Conservation (phyloP, 2,329 filamentous ascomycete species). For the Fusarium camptoceras region DNA sequence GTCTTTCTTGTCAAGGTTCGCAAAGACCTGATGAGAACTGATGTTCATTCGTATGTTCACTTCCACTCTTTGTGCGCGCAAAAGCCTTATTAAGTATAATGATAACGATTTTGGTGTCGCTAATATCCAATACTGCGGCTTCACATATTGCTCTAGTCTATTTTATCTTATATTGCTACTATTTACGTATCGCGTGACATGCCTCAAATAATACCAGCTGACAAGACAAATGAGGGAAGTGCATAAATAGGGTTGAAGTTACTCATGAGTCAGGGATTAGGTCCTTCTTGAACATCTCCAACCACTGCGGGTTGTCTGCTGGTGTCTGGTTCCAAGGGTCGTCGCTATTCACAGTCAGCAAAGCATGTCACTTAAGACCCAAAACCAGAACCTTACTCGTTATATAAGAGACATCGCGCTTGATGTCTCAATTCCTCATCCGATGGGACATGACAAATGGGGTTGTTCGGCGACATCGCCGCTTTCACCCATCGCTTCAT, state of each 20-base stretch:
- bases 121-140: neutral
- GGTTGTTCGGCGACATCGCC: slow-evolving; percentile 51
- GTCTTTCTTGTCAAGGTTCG: slow-evolving; percentile 51
- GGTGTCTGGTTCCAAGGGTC: slow-evolving; percentile 70
- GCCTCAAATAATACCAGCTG: slow-evolving; percentile 55
- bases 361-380: accelerated
- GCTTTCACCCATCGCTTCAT: slow-evolving; percentile 46
- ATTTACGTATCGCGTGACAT: neutral
- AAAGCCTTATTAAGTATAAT: slow-evolving; percentile 1
- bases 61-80: slow-evolving; percentile 35
- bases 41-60: slow-evolving; percentile 33
- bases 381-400: slow-evolving; percentile 40
- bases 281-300: slow-evolving; percentile 67
- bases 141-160: neutral
- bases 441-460: slow-evolving; percentile 49
- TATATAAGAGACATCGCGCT: slow-evolving; percentile 51
- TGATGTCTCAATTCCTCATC: slow-evolving; percentile 53
- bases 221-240: no score
- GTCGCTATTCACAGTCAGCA: slow-evolving; percentile 54
- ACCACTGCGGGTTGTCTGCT: slow-evolving; percentile 68
- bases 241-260: no score
- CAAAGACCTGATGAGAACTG: slow-evolving; percentile 48
- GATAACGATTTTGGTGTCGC: neutral
- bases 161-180: no score
- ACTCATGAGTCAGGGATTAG: no score